Base-by-base conservation (phyloP, 352 stramenopile genomes). In the Phytophthora sansomeana region DNA sequence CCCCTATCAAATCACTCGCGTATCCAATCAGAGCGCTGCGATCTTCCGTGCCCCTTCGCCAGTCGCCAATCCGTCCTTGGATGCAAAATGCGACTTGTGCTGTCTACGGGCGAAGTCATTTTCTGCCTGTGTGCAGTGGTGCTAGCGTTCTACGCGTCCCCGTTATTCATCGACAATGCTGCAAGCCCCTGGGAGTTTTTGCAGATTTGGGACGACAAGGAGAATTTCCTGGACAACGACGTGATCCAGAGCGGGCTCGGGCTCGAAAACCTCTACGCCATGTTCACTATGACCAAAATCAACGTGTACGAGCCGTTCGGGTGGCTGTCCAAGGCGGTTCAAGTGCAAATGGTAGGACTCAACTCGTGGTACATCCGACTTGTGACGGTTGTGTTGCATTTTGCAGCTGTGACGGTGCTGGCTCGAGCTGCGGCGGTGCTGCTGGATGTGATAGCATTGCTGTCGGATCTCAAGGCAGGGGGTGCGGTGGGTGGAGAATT, bases 301-400 rank as follows among this genome's bases (percentile, higher is more conserved):
- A 91, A 90, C 56, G 80, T 90, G 8, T 91, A 85, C 63, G 80
- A 91, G 39, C 80, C 84, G 5, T 70, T 93, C 17, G 74, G 79
- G 13, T 93, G 82, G 84, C 26, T 91, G 10, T 56, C 89, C 30
- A 92, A 92, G 59, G 77, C 80, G 10, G 3, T 80, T 3, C 60
- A 90, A 21, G 72, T 74, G 39, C 64, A 76, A 6, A 4, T 63
- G 7, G 38, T 55, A 0, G 83, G 78, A 1, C 48, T 86, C 6
- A 49, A 88, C 46, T 61, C 83, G 30, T 77, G 74, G 67, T 49
- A 50, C 9, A 54, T 80, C 28, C 84, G 80, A 11, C 32, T 91
- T 8, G 68, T 67, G 16, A 82, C 84, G 58, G 33, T 80, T 17
- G 51, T 38, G 21, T 39, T 92, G 38, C 81, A 91, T 67, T 50